phyloP scores from a whole-genome alignment of 164 flowering plant genomes.

The Akebia trifoliata region DNA sequence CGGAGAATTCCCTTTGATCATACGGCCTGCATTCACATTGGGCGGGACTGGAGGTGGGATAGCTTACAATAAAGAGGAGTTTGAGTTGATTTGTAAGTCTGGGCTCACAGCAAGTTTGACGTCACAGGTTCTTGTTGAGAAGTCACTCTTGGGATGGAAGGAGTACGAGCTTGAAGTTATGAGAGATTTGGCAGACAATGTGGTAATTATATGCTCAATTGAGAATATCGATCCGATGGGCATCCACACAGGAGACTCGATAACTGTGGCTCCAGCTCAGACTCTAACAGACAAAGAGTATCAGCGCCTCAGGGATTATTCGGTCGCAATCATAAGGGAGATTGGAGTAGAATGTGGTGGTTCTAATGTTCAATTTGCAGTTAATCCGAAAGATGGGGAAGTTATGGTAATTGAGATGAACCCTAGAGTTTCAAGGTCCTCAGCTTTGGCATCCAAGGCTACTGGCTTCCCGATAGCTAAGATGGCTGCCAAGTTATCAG shows the following conservation, averaged over 20 bases:
- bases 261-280: slow-evolving; percentile 96
- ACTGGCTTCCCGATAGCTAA: slow-evolving; percentile 98
- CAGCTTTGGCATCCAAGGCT: slow-evolving; percentile 97
- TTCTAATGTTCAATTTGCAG: slow-evolving; percentile 96
- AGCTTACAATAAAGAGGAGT: slow-evolving; percentile 90
- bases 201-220: slow-evolving; percentile 91
- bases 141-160: slow-evolving; percentile 95
- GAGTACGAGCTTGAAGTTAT: slow-evolving; percentile 97
- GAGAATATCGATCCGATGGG: slow-evolving; percentile 98
- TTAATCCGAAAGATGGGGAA: slow-evolving; percentile 90
- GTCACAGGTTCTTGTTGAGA: slow-evolving; percentile 90
- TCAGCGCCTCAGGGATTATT: slow-evolving; percentile 86
- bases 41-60: slow-evolving; percentile 97
- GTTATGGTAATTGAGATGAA: slow-evolving; percentile 99
- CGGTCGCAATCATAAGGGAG: slow-evolving; percentile 86
- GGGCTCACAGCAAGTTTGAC: slow-evolving; percentile 89
- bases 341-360: slow-evolving; percentile 99
- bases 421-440: slow-evolving; percentile 94
- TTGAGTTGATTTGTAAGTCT: slow-evolving; percentile 83
- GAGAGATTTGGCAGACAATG: slow-evolving; percentile 97
- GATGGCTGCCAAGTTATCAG: slow-evolving; percentile 94
- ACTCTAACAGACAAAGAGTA: slow-evolving; percentile 94
- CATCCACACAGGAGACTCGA: slow-evolving; percentile 91
- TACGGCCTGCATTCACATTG: slow-evolving; percentile 83
- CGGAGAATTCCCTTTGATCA: slow-evolving; percentile 87